Percentiles rank a stretch among this genome's conserved stretches.
These are phyloP conservation scores for Globisporangium spiculum DNA, from an alignment of 352 stramenopile genomes.

Conservation along the genomic window DNA sequence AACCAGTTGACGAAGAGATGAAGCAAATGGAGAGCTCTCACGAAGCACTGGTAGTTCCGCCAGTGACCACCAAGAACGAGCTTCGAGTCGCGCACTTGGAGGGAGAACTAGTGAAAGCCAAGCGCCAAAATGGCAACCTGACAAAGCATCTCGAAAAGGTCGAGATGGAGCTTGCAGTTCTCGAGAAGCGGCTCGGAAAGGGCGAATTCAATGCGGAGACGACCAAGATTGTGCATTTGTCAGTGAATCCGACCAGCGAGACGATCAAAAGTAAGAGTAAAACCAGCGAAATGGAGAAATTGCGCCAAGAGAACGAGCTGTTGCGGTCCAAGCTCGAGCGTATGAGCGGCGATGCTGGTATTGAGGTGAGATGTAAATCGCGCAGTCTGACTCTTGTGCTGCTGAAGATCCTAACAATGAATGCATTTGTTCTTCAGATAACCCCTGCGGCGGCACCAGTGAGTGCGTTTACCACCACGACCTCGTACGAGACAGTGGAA, in stretches of 20 bases:
- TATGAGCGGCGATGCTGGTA: conserved; percentile 25
- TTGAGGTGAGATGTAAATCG: conserved; percentile 24
- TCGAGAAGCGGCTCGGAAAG: conserved; percentile 70
- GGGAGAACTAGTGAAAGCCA: conserved; percentile 32
- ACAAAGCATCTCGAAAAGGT: conserved; percentile 59
- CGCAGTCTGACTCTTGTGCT: background rate
- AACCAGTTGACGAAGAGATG: background rate
- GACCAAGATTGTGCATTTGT: conserved; percentile 86
- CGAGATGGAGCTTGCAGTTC: conserved; percentile 56
- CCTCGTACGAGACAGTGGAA: conserved; percentile 83
- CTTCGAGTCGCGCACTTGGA: conserved; percentile 48
- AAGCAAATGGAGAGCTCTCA: conserved; percentile 17
- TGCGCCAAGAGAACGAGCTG: conserved; percentile 51
- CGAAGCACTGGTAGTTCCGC: conserved; percentile 34
- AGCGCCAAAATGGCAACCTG: conserved; percentile 50
- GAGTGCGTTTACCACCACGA: conserved; percentile 61
- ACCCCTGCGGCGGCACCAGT: conserved; percentile 15
- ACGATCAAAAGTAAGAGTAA: conserved; percentile 46
- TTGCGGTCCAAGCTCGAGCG: conserved; percentile 48
- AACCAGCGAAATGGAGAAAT: conserved; percentile 34
- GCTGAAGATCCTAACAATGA: background rate
- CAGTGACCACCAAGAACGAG: conserved; percentile 44
- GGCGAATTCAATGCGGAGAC: conserved; percentile 79
- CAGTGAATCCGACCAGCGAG: conserved; percentile 80
- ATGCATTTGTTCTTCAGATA: conserved; percentile 5